Percentiles rank a stretch among this genome's conserved stretches.
Conservation (phyloP, 23 red algal genomes). For the Cyanidium caldarium region DNA sequence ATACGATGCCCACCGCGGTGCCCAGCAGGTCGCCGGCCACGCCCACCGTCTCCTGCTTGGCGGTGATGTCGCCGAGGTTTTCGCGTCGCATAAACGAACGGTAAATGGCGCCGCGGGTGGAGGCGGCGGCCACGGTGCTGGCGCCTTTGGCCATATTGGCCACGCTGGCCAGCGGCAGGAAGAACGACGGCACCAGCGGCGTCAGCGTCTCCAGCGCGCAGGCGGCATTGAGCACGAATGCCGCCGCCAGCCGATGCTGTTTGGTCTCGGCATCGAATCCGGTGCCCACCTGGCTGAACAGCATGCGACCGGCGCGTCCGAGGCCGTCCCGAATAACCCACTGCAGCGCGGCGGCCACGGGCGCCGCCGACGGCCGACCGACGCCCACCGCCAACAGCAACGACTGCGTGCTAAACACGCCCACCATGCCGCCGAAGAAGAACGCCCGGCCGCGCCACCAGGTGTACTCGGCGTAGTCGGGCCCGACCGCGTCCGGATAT, state of each 20-base stretch:
- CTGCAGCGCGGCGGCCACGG: constrained; percentile 63
- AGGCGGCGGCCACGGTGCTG: constrained; percentile 48
- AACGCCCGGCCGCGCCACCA: constrained; percentile 49
- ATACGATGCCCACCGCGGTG: constrained; percentile 69
- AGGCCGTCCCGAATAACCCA: constrained; percentile 90
- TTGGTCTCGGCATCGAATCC: constrained; percentile 94
- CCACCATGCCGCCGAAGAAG: constrained; percentile 72
- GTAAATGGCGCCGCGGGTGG: constrained; percentile 74
- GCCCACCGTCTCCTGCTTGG: constrained; percentile 66
- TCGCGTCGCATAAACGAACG: constrained; percentile 71
- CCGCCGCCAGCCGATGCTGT: constrained; percentile 65
- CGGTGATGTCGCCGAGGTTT: constrained; percentile 88
- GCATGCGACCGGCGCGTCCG: constrained; percentile 59
- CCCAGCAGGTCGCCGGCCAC: constrained; percentile 70
- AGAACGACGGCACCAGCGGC: constrained; percentile 38
- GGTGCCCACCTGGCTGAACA: constrained; percentile 70
- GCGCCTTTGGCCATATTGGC: constrained; percentile 96
- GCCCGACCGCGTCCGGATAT: constrained; percentile 59
- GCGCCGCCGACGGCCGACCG: constrained; percentile 47
- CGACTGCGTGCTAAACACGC: constrained; percentile 70
- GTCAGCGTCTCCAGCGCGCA: constrained; percentile 68
- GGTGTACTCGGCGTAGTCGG: constrained; percentile 66
- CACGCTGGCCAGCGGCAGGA: constrained; percentile 66
- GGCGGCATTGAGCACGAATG: constrained; percentile 55
- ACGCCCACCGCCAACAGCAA: constrained; percentile 74